These are phyloP conservation scores for Lepiota venenata DNA, from an alignment of 768 basidiomycete species.

Conservation along the genomic window DNA sequence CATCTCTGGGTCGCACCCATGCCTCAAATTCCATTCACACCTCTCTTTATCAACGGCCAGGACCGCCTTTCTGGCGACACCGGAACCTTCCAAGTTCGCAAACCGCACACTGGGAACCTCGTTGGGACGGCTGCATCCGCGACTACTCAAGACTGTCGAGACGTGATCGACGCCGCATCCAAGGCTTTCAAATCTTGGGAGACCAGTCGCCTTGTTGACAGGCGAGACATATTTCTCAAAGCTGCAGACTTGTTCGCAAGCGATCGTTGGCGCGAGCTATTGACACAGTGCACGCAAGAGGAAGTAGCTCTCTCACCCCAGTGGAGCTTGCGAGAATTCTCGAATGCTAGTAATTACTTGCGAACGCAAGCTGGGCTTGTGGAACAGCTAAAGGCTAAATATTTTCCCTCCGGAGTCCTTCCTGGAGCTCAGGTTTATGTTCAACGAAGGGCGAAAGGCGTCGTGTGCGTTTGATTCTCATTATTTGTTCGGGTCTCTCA, in stretches of 20 bases:
- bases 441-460: constrained; percentile 47
- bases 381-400: constrained; percentile 38
- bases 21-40: constrained; percentile 21
- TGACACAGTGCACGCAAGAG: constrained; percentile 27
- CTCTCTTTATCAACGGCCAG: constrained; percentile 40
- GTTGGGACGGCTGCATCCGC: constrained; percentile 47
- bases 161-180: constrained; percentile 42
- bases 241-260: constrained; percentile 43
- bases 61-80: constrained; percentile 28
- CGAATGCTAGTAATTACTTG: constrained; percentile 20
- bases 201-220: constrained; percentile 25
- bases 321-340: constrained; percentile 26
- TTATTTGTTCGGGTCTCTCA: background rate
- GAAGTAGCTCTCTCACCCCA: constrained; percentile 36
- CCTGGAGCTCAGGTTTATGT: constrained; percentile 44
- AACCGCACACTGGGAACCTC: constrained; percentile 36
- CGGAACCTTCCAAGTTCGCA: constrained; percentile 43
- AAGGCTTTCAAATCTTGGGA: constrained; percentile 50
- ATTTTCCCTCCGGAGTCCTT: constrained; percentile 34
- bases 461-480: constrained; percentile 35
- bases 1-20: background rate
- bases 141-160: constrained; percentile 37
- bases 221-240: constrained; percentile 44
- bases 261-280: constrained; percentile 35
- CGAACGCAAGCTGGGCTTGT: constrained; percentile 30